These are phyloP conservation scores for Candida ponderosae DNA, from an alignment of 805 yeast species.

Conservation along the genomic window DNA sequence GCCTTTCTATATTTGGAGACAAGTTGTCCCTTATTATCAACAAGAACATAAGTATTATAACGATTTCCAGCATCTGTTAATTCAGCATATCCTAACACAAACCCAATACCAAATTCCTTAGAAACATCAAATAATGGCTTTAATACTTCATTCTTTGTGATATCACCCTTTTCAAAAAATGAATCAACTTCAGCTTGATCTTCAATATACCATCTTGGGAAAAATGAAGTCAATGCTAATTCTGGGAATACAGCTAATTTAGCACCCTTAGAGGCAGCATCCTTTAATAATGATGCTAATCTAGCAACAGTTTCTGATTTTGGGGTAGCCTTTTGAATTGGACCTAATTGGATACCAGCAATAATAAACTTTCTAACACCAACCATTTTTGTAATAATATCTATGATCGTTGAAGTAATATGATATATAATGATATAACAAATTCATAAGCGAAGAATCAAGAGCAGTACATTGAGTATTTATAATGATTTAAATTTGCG, in stretches of 20 bases:
- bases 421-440: too few relatives aligned
- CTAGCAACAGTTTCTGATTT: conserved; percentile 23
- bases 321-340: conserved; percentile 24
- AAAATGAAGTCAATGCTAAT: conserved; percentile 27
- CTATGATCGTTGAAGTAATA: not conserved
- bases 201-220: conserved; percentile 28
- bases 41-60: conserved; percentile 25
- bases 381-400: not conserved
- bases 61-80: conserved; percentile 28
- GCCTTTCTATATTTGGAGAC: conserved; percentile 29
- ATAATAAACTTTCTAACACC: conserved; percentile 19
- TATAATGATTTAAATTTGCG: too few relatives aligned
- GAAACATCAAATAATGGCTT: conserved; percentile 27
- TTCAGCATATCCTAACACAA: conserved; percentile 30
- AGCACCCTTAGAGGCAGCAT: conserved; percentile 25
- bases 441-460: too few relatives aligned
- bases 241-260: conserved; percentile 29
- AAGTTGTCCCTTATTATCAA: conserved; percentile 23
- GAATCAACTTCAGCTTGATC: conserved; percentile 26
- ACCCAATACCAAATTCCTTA: conserved; percentile 20
- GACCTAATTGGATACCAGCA: conserved; percentile 28
- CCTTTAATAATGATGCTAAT: conserved; percentile 20
- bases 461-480: too few relatives aligned
- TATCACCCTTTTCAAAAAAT: conserved; percentile 28
- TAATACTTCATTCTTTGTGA: conserved; percentile 17